phyloP scores from a whole-genome alignment of 805 yeast genomes.

The Yarrowia porcina region DNA sequence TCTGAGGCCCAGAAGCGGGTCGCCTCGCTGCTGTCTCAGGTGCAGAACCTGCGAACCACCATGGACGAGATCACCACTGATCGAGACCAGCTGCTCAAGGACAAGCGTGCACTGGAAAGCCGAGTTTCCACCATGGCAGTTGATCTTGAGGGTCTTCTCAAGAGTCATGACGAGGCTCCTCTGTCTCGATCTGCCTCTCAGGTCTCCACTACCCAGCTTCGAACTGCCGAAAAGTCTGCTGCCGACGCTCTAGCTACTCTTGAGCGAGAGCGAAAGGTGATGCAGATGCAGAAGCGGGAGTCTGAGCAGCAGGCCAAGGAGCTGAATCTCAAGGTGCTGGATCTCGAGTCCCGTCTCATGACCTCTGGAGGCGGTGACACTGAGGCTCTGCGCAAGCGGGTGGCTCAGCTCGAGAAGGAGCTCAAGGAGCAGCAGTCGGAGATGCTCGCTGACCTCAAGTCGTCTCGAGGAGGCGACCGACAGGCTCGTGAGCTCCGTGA shows the following conservation, averaged over 20 bases:
- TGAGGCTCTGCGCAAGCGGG: slow-evolving; percentile 19
- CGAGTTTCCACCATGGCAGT: slow-evolving; percentile 44
- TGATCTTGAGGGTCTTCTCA: slow-evolving; percentile 11
- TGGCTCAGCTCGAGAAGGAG: slow-evolving; percentile 32
- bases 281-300: slow-evolving; percentile 13
- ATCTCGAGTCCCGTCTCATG: slow-evolving; percentile 31
- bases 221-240: neutral
- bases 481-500: slow-evolving; percentile 32
- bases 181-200: neutral
- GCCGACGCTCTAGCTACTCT: slow-evolving; percentile 12
- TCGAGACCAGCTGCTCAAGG: slow-evolving; percentile 55
- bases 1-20: slow-evolving; percentile 48
- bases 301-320: slow-evolving; percentile 39
- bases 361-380: neutral
- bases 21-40: slow-evolving; percentile 50
- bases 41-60: slow-evolving; percentile 53
- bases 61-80: slow-evolving; percentile 61
- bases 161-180: neutral
- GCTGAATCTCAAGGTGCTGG: slow-evolving; percentile 32
- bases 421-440: slow-evolving; percentile 29
- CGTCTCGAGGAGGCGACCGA: slow-evolving; percentile 32
- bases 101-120: slow-evolving; percentile 48
- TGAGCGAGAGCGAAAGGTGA: slow-evolving; percentile 28
- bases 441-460: slow-evolving; percentile 30
- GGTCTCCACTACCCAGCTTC: neutral